These are phyloP conservation scores for Blastobotrys muscicola DNA, from an alignment of 805 yeast species.

Conservation along the genomic window DNA sequence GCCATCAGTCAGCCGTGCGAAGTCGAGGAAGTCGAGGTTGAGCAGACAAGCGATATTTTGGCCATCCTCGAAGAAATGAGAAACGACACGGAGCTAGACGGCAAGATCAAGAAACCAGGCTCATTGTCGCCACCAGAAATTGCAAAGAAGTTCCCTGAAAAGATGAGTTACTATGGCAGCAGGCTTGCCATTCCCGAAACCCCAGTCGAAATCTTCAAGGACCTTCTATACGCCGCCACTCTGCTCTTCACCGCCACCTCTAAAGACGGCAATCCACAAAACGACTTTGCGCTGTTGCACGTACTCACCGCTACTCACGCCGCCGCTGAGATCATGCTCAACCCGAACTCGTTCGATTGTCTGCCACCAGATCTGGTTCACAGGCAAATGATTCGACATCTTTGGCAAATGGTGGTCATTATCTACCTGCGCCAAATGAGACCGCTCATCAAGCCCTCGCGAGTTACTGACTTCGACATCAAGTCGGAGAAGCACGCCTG, in stretches of 20 bases:
- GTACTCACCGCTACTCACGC: constrained; percentile 23
- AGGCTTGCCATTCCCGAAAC: constrained; percentile 15
- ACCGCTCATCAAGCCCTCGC: constrained; percentile 11
- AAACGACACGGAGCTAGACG: constrained; percentile 14
- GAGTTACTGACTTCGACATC: constrained; percentile 7
- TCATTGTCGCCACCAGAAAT: not conserved
- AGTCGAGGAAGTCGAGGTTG: not conserved
- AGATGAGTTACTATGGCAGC: constrained; percentile 10
- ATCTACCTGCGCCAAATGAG: constrained; percentile 14
- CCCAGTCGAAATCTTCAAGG: constrained; percentile 11
- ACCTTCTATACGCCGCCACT: constrained; percentile 16
- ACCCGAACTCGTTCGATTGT: constrained; percentile 3
- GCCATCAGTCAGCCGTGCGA: constrained; percentile 14
- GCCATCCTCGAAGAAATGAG: constrained; percentile 15
- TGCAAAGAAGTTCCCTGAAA: constrained; percentile 9
- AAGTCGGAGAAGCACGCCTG: constrained; percentile 9
- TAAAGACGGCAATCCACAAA: constrained; percentile 13
- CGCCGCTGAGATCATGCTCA: constrained; percentile 13
- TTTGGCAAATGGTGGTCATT: constrained; percentile 13
- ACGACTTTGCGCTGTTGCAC: constrained; percentile 24
- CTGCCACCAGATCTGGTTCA: constrained; percentile 1
- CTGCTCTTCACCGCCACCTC: constrained; percentile 18
- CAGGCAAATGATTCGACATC: constrained; percentile 6
- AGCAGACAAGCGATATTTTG: constrained; percentile 12
- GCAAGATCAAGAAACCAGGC: constrained; percentile 1